Evolutionary conservation across 2,329 filamentous ascomycete species (phyloP).

Genomic region (Dothistroma pini): DNA sequence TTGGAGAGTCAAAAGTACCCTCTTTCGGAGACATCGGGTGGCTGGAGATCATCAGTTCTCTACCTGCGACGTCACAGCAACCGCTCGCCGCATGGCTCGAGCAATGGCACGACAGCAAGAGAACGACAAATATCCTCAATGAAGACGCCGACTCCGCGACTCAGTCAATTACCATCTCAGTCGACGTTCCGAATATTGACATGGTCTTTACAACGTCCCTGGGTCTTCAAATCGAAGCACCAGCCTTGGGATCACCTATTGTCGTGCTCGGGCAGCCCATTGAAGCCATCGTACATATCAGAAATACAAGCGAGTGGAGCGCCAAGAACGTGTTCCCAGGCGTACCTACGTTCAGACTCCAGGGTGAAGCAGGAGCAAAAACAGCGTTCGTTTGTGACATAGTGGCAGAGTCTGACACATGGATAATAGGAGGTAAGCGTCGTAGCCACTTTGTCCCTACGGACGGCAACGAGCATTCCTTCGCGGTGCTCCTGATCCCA

Average conservation of each 20-base stretch:
- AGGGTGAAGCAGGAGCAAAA: constrained; percentile 14
- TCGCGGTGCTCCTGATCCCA: constrained; percentile 75
- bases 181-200: constrained; percentile 79
- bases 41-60: constrained; percentile 49
- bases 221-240: constrained; percentile 14
- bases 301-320: constrained; percentile 55
- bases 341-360: constrained; percentile 21
- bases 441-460: constrained; percentile 68
- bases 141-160: constrained; percentile 25
- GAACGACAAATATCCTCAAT: constrained; percentile 24
- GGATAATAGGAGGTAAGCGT: constrained; percentile 79
- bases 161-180: constrained; percentile 75
- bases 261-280: constrained; percentile 63
- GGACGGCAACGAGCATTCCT: constrained; percentile 34
- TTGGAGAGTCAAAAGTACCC: constrained; percentile 51
- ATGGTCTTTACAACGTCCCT: constrained; percentile 69
- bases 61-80: constrained; percentile 44
- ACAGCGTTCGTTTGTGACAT: constrained; percentile 78
- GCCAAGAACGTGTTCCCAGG: constrained; percentile 46
- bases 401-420: constrained; percentile 66
- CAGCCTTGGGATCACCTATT: constrained; percentile 34
- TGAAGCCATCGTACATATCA: constrained; percentile 57
- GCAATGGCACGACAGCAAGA: constrained; percentile 51
- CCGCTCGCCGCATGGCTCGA: constrained; percentile 51
- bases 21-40: constrained; percentile 53